Percentiles rank a stretch among this genome's conserved stretches.
Conservation (phyloP, 495 filamentous ascomycete species). For the Penicillium chermesinum region DNA sequence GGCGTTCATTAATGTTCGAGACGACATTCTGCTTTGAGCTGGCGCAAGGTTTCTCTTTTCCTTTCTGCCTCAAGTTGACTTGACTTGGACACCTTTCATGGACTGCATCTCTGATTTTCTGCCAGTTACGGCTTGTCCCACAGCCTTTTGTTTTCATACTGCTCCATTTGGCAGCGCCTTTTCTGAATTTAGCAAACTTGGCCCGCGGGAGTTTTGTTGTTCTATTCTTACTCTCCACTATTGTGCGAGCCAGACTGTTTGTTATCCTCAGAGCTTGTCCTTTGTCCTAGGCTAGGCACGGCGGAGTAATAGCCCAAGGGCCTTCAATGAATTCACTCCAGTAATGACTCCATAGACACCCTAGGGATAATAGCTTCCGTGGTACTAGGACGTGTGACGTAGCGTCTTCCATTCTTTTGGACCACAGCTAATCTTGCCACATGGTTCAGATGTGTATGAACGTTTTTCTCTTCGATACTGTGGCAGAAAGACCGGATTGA, state of each 20-base stretch:
- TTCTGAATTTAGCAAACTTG: background rate
- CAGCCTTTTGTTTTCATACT: too few relatives aligned
- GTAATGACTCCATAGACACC: too few relatives aligned
- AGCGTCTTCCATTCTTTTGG: too few relatives aligned
- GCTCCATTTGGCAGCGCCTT: background rate
- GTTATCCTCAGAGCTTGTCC: background rate
- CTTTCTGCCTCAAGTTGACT: background rate
- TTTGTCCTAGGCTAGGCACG: background rate
- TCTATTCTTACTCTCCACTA: background rate
- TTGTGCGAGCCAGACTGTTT: background rate
- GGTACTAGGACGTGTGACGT: too few relatives aligned
- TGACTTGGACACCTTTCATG: background rate
- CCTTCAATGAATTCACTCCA: background rate
- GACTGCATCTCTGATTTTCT: background rate
- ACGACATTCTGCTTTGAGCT: constrained; percentile 52
- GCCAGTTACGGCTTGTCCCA: background rate
- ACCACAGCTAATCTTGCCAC: too few relatives aligned
- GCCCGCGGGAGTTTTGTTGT: background rate
- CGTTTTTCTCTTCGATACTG: too few relatives aligned
- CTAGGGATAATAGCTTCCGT: too few relatives aligned
- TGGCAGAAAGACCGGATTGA: too few relatives aligned
- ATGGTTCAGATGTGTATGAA: too few relatives aligned
- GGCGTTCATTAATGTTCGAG: constrained; percentile 76
- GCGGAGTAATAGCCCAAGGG: background rate
- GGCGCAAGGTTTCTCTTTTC: constrained; percentile 5